These are phyloP conservation scores for Neurospora pannonica DNA, from an alignment of 495 filamentous ascomycete genomes.

Conservation along the genomic window DNA sequence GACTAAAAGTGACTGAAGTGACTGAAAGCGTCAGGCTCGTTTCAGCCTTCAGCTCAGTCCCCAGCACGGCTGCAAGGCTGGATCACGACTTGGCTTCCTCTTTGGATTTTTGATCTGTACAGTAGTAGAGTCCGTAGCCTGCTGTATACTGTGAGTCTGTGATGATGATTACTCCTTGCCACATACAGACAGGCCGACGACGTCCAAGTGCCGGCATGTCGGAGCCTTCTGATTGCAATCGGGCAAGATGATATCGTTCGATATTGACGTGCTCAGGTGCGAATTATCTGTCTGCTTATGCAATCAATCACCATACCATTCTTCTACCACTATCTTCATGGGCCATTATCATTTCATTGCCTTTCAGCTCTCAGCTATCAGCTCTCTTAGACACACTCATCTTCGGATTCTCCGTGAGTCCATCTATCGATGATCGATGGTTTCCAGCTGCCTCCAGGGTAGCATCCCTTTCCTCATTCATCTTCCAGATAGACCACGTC, in stretches of 20 bases:
- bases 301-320: background rate
- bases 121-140: background rate
- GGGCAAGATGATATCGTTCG: background rate
- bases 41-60: constrained; percentile 27
- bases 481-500: constrained; percentile 6
- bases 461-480: constrained; percentile 9
- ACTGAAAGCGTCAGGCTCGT: background rate
- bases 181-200: background rate
- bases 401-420: background rate
- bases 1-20: background rate
- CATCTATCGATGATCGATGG: background rate
- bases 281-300: background rate
- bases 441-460: background rate
- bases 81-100: background rate
- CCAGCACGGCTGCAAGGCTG: constrained; percentile 8
- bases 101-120: background rate
- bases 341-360: background rate
- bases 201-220: background rate
- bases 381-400: background rate
- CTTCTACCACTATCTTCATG: background rate
- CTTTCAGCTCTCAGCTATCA: background rate
- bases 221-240: background rate
- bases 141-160: background rate
- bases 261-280: background rate
- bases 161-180: background rate